Evolutionary conservation across 352 stramenopile species (phyloP), one percentile per base, ranked within the genome.

Genomic region (Pythium phragmitis): DNA sequence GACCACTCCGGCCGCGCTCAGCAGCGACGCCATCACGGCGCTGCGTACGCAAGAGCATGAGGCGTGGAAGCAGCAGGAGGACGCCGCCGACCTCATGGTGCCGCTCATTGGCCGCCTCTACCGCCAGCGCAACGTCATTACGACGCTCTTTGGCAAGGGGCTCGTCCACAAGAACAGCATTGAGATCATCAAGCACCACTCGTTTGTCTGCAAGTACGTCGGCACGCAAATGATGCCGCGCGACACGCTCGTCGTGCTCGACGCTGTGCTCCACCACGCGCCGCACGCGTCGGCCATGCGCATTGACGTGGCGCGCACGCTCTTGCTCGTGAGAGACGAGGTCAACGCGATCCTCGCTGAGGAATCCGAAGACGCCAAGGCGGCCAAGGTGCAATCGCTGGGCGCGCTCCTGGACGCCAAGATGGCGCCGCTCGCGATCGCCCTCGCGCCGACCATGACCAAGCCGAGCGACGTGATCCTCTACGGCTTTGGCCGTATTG

Each of bases 401-500:
- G 84, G 80, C 30, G 67, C 76, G 51, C 59, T 86, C 21, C 54
- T 91, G 7, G 86, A 89, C 65, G 59, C 49, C 57, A 80, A 86
- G 73, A 85, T 90, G 76, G 75, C 68, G 37, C 71, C 75, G 36
- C 68, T 91, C 6, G 66, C 68, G 8, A 11, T 39, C 7, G 48
- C 69, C 7, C 37, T 72, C 11, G 19, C 48, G 7, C 51, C 50
- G 45, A 41, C 41, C 41, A 76, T 87, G 64, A 75, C 73, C 52
- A 89, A 89, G 70, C 79, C 88, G 30, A 85, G 79, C 53, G 82
- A 94, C 66, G 86, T 96, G 33, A 72, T 94, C 45, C 74, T 96
- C 28, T 94, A 96, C 55, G 88, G 88, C 17, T 96, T 96, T 51
- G 88, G 87, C n/a, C 87, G 88, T 37, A 96, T 96, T 39, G 88